Base-by-base conservation (phyloP, 371 early-diverging fungal genomes). In the Mucor racemosus region DNA sequence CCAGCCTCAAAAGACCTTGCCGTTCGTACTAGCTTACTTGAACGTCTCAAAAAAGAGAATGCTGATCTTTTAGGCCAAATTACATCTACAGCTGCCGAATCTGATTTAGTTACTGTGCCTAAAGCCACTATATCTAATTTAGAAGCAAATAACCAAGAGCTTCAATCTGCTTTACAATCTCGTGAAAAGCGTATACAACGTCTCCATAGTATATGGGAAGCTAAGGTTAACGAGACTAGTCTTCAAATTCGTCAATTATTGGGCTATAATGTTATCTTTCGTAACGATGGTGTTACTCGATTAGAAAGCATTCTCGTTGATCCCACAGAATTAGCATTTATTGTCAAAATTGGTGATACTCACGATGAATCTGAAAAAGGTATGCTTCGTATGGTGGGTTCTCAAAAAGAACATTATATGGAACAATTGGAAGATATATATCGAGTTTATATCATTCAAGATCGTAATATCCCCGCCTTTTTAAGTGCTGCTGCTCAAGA, bases 381-480 rank as follows among this genome's bases (percentile, higher is more conserved):
- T 33, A 86, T 80, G 4, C 74, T 93, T 71, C 82, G 87, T 58
- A 73, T 93, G 10, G 68, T 82, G 1, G 94, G 93, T 13, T 82
- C 88, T 1, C 81, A 84, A 7, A 86, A 84, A 63, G 86, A 86
- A 48, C 71, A 81, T 17, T 89, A 84, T 56, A 77, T 88, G 66
- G 72, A 78, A 10, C 75, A 81, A 10, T 66, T 92, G 19, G 66
- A 82, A 48, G 81, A 80, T 62, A 69, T 80, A 36, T 86, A 91
- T 57, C 75, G 85, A 33, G 82, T 79, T 33, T 93, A 89, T 80
- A 81, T 95, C 8, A 78, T 81, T 46, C 82, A 89, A 64, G 75
- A 82, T 10, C 84, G 86, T 10, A 86, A 87, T 54, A 91, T 93
- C 48, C 93, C 94, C 9, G 93, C 88, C 1, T 93, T 95, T 73